These are phyloP conservation scores for Dothidotthia symphoricarpi DNA, from an alignment of 2,329 filamentous ascomycete genomes.

Conservation along the genomic window DNA sequence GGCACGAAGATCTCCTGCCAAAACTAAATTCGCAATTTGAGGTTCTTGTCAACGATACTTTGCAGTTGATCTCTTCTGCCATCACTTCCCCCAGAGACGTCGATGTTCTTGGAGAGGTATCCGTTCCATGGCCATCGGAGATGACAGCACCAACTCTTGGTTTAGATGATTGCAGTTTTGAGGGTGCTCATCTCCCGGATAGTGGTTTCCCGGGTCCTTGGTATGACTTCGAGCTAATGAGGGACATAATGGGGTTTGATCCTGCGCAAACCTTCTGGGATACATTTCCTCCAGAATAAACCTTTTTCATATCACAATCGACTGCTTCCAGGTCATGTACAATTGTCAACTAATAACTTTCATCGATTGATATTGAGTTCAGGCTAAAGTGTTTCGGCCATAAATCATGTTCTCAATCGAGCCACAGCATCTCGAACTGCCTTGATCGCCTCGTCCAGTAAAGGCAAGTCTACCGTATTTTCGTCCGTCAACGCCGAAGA, in stretches of 20 bases:
- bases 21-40: slow-evolving; percentile 2
- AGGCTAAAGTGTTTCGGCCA: no score
- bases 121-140: no score
- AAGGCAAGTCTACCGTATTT: not conserved
- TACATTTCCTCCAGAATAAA: not conserved
- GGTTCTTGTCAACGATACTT: slow-evolving; percentile 1
- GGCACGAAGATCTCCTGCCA: slow-evolving; percentile 1
- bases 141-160: no score
- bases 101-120: no score
- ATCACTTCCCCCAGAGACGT: not conserved
- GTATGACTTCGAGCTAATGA: slow-evolving; percentile 1
- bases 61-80: not conserved
- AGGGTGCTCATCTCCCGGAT: not conserved
- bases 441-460: not conserved
- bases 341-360: no score
- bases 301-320: no score
- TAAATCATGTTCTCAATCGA: not conserved
- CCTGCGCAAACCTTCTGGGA: slow-evolving; percentile 4
- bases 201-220: not conserved
- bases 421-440: not conserved
- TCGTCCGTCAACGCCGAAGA: not conserved
- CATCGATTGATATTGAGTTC: no score
- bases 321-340: no score
- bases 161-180: no score
- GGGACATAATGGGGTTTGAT: slow-evolving; percentile 3